Base-by-base conservation (phyloP, 1,284 basidiomycete genomes). In the Apiotrichum gracile region DNA sequence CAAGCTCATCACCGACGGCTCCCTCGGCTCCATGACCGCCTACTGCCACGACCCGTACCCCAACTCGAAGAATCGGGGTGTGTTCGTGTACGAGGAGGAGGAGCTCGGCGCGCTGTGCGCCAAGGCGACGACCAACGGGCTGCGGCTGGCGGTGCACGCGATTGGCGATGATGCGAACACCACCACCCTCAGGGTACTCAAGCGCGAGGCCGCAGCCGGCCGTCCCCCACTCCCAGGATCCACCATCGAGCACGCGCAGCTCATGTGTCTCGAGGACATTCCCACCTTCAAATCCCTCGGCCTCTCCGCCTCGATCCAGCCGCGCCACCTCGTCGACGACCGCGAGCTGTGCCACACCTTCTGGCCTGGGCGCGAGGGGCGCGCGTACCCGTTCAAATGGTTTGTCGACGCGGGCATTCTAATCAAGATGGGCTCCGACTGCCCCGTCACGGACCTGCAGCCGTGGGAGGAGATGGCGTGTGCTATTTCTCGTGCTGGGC, bases 221-320 rank as follows among this genome's bases (percentile, higher is more conserved):
- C 21, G 34, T 14, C 54, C 57, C 9, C 62, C 66, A 0, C 52
- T 66, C 2, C 57, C 61, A 1, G 66, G 65, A 1, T 62, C 58
- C 4, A 63, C 65, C 14, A 72, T 73, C 47, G 71, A 72, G 49
- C 71, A 73, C 38, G 69, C 68, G 10, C 71, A 73, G 53, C 60
- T 73, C 46, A 10, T 43, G 24, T 39, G 52, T 10, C 17, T 25
- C 24, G 51, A 57, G 29, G 71, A 72, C 49, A 51, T 73, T 13
- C 51, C 61, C 3, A 51, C 61, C 8, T 70, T 72, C 52, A 51
- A 47, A 7, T 25, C 46, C 10, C 57, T 72, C 33, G 65, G 62
- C 10, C 53, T 73, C 17, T 62, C 60, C n/a, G 71, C 69, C 2
- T 66, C 64, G 4, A 58, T 73, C 10, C 71, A 73, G 51, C 71